phyloP scores from a whole-genome alignment of 805 yeast genomes.

The Starmerella bacillaris region DNA sequence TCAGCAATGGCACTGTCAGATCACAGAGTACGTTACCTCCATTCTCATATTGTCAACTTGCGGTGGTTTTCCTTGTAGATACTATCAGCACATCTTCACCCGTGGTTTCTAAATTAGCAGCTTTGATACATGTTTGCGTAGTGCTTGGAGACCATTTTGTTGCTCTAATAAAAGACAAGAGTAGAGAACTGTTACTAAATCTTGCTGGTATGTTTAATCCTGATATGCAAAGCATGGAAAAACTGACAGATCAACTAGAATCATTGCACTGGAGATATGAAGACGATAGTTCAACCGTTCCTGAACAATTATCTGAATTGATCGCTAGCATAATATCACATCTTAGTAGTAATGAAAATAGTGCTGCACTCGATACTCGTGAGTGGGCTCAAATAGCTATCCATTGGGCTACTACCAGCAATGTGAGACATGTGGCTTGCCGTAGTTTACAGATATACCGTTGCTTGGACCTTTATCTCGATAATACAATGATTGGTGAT shows the following conservation, averaged over 20 bases:
- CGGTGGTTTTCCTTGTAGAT: constrained; percentile 72
- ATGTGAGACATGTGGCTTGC: constrained; percentile 92
- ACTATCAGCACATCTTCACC: constrained; percentile 47
- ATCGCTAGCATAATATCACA: constrained; percentile 5
- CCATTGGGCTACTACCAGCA: constrained; percentile 93
- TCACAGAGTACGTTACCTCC: constrained; percentile 34
- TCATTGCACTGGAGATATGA: constrained; percentile 65
- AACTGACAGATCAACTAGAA: constrained; percentile 41
- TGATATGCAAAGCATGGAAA: constrained; percentile 29
- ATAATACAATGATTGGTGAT: constrained; percentile 75
- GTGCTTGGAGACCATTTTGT: constrained; percentile 78
- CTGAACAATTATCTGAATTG: constrained; percentile 13
- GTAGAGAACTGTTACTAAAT: constrained; percentile 55
- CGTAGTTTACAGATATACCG: constrained; percentile 88
- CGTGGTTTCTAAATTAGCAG: constrained; percentile 42
- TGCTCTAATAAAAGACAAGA: constrained; percentile 66
- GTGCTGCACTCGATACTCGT: constrained; percentile 17
- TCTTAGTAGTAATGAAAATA: constrained; percentile 13
- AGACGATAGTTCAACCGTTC: constrained; percentile 27
- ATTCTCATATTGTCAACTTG: constrained; percentile 73
- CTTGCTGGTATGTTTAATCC: constrained; percentile 25
- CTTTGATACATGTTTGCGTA: constrained; percentile 60
- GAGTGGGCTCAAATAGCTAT: constrained; percentile 72
- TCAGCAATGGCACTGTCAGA: no score
- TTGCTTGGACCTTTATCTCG: constrained; percentile 60